Percentiles rank a stretch among this genome's conserved stretches.
Conservation (phyloP, 2,329 filamentous ascomycete genomes). For the Sclerotinia subarctica region DNA sequence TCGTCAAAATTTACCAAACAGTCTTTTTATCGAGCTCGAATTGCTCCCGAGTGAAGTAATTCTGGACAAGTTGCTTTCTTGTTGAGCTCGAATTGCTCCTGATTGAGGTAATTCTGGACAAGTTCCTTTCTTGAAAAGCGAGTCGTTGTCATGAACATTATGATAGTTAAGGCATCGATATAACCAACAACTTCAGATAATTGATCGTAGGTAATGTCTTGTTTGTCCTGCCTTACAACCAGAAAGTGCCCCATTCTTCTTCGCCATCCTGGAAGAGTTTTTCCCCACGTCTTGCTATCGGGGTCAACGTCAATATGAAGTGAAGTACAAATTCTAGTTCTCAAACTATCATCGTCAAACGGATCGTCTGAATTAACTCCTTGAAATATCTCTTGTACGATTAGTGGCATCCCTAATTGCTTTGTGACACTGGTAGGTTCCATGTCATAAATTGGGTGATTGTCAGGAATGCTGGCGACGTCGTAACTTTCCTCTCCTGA, state of each 20-base stretch:
- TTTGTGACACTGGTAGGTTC: background rate
- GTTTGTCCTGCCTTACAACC: background rate
- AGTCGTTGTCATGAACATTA: no score
- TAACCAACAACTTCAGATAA: background rate
- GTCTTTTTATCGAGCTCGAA: background rate
- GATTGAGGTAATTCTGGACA: no score
- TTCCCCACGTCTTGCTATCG: background rate
- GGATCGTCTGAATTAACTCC: no score
- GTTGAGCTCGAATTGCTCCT: no score
- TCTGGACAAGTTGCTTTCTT: no score
- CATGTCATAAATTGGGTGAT: background rate
- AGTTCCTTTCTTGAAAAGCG: no score
- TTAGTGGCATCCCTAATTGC: background rate
- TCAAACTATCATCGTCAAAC: background rate
- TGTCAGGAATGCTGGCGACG: background rate
- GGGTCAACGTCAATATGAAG: background rate
- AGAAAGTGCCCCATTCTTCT: background rate
- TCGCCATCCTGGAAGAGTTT: background rate
- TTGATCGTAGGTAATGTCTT: background rate
- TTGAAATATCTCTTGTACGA: background rate
- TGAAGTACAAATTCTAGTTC: rapidly evolving
- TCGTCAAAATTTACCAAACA: no score
- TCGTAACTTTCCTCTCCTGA: rapidly evolving
- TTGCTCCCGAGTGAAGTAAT: background rate
- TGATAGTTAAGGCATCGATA: no score